A percentile compares a stretch with the other conserved stretches of the same genome.
phyloP scores from a whole-genome alignment of 306 rosid species.

The Ochetophila trinervis region DNA sequence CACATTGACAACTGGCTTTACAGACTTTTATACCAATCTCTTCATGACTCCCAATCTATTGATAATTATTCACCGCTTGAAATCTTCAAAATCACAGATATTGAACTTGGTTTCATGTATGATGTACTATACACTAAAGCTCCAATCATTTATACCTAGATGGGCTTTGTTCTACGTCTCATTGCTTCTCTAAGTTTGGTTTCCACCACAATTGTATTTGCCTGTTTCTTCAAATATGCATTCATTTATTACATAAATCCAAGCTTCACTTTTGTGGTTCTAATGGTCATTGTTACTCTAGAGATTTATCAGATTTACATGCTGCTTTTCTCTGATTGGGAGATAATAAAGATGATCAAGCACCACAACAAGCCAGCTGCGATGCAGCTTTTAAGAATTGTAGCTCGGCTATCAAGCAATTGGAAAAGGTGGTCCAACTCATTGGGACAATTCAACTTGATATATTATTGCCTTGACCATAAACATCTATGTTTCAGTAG shows the following conservation, averaged over 20 bases:
- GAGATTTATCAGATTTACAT: conserved; percentile 58
- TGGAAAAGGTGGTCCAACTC: conserved; percentile 70
- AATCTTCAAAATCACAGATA: conserved; percentile 48
- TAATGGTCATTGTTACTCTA: conserved; percentile 39
- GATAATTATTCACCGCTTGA: conserved; percentile 24
- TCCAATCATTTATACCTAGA: conserved; percentile 42
- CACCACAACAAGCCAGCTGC: conserved; percentile 20
- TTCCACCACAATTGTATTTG: conserved; percentile 36
- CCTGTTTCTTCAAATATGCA: background rate
- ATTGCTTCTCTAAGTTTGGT: conserved; percentile 36
- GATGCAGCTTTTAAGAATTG: no score
- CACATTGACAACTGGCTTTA: no score
- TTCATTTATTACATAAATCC: no score
- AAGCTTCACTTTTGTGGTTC: conserved; percentile 33
- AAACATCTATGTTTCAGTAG: no score
- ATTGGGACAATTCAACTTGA: conserved; percentile 53
- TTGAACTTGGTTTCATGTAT: conserved; percentile 53
- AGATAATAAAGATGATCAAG: conserved; percentile 39
- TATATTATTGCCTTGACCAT: conserved; percentile 34
- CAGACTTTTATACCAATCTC: no score
- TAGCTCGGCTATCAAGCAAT: background rate
- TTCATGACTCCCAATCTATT: no score
- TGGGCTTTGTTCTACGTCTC: conserved; percentile 48
- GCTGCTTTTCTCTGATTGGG: conserved; percentile 63
- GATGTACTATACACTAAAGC: conserved; percentile 79